phyloP scores from a whole-genome alignment of 176 grass and related monocot genomes.

The Musa itinerans region DNA sequence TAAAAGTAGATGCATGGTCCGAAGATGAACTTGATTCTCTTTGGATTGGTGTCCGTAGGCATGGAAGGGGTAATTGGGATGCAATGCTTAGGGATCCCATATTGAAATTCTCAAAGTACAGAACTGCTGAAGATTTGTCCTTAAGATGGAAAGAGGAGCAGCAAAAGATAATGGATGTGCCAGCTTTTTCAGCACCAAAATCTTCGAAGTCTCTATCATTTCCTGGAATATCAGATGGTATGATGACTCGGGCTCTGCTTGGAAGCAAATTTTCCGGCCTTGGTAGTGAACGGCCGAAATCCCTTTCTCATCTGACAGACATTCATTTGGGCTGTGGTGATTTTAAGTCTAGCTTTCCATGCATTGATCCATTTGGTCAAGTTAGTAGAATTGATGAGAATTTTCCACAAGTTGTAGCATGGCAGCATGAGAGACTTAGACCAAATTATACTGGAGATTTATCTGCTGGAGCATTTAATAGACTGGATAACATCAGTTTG shows the following conservation, averaged over 20 bases:
- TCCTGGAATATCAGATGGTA: constrained; percentile 75
- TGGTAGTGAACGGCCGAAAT: constrained; percentile 52
- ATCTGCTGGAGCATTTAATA: constrained; percentile 31
- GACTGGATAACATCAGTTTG: constrained; percentile 46
- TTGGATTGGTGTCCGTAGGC: constrained; percentile 96
- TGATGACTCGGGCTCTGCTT: constrained; percentile 77
- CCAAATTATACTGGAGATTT: constrained; percentile 33
- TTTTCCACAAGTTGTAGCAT: constrained; percentile 21
- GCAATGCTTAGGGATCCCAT: constrained; percentile 88
- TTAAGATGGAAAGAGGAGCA: constrained; percentile 88
- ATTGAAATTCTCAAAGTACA: constrained; percentile 66
- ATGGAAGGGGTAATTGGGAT: constrained; percentile 95
- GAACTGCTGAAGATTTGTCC: constrained; percentile 60
- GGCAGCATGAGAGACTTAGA: constrained; percentile 44
- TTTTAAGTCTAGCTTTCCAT: constrained; percentile 44
- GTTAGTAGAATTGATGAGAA: constrained; percentile 42
- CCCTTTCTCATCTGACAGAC: constrained; percentile 77
- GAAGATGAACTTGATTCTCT: constrained; percentile 96
- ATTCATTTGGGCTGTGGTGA: constrained; percentile 85
- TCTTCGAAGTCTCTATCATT: constrained; percentile 35
- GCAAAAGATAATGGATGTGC: constrained; percentile 69
- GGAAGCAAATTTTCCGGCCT: constrained; percentile 69
- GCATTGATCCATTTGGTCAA: constrained; percentile 37
- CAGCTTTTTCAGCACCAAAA: constrained; percentile 45
- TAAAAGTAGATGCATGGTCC: constrained; percentile 75